Evolutionary conservation across 306 rosid genomes (phyloP).

Genomic region (Vachellia pachyceras): DNA sequence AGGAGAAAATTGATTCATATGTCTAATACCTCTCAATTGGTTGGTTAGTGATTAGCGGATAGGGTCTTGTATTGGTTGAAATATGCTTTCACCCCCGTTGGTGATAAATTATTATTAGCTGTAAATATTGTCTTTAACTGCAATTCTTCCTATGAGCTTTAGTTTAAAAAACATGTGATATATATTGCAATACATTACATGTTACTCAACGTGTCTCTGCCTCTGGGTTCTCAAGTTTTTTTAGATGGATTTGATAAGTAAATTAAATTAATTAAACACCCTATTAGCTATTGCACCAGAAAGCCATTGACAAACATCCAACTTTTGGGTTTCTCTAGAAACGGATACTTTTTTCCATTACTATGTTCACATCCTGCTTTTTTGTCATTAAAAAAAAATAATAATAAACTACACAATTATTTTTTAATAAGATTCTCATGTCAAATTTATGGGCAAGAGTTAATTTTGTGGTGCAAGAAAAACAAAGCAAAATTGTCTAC

Average conservation of each 20-base stretch:
- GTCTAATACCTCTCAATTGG: constrained; percentile 49
- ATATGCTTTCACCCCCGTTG: not conserved
- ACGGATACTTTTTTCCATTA: not conserved
- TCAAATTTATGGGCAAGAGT: not conserved
- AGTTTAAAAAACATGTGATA: constrained; percentile 39
- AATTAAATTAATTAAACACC: not conserved
- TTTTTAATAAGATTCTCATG: too few species aligned
- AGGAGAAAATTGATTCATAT: constrained; percentile 56
- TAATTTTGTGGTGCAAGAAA: not conserved
- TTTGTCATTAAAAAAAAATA: not conserved
- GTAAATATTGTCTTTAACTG: constrained; percentile 39
- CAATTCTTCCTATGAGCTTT: constrained; percentile 29
- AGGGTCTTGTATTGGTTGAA: constrained; percentile 30
- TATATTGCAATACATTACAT: constrained; percentile 35
- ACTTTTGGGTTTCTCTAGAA: not conserved
- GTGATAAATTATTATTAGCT: constrained; percentile 41
- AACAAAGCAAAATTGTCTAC: not conserved
- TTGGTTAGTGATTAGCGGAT: constrained; percentile 50
- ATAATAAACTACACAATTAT: too few species aligned
- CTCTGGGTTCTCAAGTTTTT: not conserved
- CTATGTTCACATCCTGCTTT: not conserved
- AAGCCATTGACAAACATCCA: not conserved
- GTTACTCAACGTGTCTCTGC: not conserved
- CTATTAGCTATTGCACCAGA: not conserved
- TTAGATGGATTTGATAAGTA: not conserved